phyloP scores from a whole-genome alignment of 805 yeast genomes.

The Zygosaccharomyces lentus region DNA sequence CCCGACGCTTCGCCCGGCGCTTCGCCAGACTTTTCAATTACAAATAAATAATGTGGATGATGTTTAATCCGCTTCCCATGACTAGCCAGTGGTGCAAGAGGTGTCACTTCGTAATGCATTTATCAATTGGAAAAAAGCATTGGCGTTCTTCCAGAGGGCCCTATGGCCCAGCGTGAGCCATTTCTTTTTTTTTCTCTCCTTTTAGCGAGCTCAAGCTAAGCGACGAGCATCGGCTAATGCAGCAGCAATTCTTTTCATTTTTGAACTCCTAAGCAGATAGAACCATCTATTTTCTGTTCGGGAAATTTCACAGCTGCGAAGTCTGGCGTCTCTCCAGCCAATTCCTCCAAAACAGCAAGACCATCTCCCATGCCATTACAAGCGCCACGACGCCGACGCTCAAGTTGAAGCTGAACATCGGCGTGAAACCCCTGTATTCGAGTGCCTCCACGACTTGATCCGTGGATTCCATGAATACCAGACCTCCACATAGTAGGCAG shows the following conservation, averaged over 20 bases:
- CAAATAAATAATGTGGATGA: too few relatives aligned
- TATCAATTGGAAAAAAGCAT: too few relatives aligned
- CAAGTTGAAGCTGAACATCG: conserved; percentile 88
- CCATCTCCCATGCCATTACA: conserved; percentile 85
- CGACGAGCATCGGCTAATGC: not conserved
- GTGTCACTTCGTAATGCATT: too few relatives aligned
- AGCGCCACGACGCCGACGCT: conserved; percentile 74
- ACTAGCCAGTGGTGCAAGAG: too few relatives aligned
- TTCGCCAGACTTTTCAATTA: too few relatives aligned
- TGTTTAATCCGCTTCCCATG: too few relatives aligned
- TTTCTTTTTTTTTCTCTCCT: not conserved
- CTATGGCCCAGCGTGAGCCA: not conserved
- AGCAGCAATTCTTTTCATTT: not conserved
- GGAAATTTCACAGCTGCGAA: not conserved
- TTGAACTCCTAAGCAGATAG: not conserved
- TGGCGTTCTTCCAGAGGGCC: not conserved
- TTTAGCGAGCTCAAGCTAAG: not conserved
- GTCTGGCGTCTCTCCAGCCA: conserved; percentile 34
- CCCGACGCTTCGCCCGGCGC: too few relatives aligned
- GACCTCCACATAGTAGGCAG: conserved; percentile 80
- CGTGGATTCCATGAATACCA: conserved; percentile 87
- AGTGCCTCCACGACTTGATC: conserved; percentile 79
- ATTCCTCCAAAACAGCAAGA: conserved; percentile 58
- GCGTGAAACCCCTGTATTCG: conserved; percentile 75
- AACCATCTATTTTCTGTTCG: too few relatives aligned